A percentile compares a stretch with the other conserved stretches of the same genome.
These are phyloP conservation scores for Tulasnella sp. DNA, from an alignment of 768 basidiomycete species.

Conservation along the genomic window DNA sequence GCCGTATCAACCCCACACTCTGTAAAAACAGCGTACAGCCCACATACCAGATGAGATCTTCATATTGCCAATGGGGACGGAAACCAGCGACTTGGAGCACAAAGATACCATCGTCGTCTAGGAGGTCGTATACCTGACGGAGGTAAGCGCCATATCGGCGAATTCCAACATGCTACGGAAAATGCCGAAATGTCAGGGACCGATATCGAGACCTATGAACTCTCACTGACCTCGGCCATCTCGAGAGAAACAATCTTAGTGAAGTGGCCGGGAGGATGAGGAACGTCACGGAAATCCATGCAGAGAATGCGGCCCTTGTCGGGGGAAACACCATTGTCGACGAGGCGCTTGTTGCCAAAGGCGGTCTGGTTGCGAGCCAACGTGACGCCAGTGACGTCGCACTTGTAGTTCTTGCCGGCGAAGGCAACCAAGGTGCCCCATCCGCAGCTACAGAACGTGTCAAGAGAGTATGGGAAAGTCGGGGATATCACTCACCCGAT, in stretches of 20 bases:
- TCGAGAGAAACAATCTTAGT: conserved; percentile 93
- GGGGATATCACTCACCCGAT: conserved; percentile 36
- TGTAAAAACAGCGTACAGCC: neutral
- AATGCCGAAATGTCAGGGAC: neutral
- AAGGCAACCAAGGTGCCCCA: conserved; percentile 95
- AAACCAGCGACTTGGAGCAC: conserved; percentile 97
- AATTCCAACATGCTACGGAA: conserved; percentile 75
- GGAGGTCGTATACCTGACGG: conserved; percentile 78
- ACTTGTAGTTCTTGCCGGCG: conserved; percentile 94
- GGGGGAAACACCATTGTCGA: conserved; percentile 56
- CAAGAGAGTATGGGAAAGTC: neutral
- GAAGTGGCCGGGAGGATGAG: conserved; percentile 45
- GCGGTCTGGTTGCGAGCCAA: conserved; percentile 81
- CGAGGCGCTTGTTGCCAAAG: conserved; percentile 84
- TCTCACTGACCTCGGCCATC: conserved; percentile 75
- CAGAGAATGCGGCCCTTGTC: conserved; percentile 82
- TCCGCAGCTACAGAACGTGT: conserved; percentile 41
- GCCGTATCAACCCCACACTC: neutral
- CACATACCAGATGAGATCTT: conserved; percentile 84
- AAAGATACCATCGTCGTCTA: conserved; percentile 89
- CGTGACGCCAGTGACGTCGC: conserved; percentile 92
- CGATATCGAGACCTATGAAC: neutral
- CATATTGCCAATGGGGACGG: conserved; percentile 93
- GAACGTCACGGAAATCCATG: conserved; percentile 86
- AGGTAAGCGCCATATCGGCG: conserved; percentile 84